A percentile compares a stretch with the other conserved stretches of the same genome.
phyloP scores from a whole-genome alignment of 163 green algal genomes.

The Prototheca stagnorum region DNA sequence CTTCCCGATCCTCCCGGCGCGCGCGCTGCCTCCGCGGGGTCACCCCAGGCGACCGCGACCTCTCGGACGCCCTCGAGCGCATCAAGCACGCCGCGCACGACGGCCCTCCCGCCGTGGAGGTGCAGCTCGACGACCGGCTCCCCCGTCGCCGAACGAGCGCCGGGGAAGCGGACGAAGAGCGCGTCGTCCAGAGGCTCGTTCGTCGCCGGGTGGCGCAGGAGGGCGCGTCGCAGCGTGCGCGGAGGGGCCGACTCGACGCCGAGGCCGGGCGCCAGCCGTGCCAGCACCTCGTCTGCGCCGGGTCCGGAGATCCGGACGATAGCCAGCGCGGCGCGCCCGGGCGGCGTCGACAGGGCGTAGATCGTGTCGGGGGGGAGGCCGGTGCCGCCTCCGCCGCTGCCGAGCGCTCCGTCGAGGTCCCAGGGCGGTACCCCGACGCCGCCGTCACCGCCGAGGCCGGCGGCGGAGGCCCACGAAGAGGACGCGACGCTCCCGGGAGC shows the following conservation, averaged over 20 bases:
- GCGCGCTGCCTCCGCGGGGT: no score
- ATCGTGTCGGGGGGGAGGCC: no score
- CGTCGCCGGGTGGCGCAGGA: constrained; percentile 7
- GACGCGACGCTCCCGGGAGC: no score
- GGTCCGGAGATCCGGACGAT: constrained; percentile 16
- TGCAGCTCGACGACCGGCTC: constrained; percentile 37
- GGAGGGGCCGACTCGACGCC: constrained; percentile 5
- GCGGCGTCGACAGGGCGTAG: constrained; percentile 24
- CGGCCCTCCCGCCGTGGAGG: constrained; percentile 32
- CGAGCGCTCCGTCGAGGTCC: no score
- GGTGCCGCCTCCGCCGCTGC: no score
- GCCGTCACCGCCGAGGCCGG: no score
- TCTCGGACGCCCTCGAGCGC: no score
- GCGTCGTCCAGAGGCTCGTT: constrained; percentile 18
- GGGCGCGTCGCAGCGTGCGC: constrained; percentile 4
- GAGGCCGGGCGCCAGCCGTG: background rate
- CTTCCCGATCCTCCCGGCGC: no score
- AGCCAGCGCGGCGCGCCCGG: constrained; percentile 21
- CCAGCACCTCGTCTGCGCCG: background rate
- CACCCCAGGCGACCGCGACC: no score
- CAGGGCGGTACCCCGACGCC: no score
- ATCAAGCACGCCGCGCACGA: constrained; percentile 25
- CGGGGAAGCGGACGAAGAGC: constrained; percentile 32
- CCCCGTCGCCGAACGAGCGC: constrained; percentile 29
- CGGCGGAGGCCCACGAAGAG: no score